Evolutionary conservation across 1,139 yeast species (phyloP).

Genomic region (Pichia sp.): DNA sequence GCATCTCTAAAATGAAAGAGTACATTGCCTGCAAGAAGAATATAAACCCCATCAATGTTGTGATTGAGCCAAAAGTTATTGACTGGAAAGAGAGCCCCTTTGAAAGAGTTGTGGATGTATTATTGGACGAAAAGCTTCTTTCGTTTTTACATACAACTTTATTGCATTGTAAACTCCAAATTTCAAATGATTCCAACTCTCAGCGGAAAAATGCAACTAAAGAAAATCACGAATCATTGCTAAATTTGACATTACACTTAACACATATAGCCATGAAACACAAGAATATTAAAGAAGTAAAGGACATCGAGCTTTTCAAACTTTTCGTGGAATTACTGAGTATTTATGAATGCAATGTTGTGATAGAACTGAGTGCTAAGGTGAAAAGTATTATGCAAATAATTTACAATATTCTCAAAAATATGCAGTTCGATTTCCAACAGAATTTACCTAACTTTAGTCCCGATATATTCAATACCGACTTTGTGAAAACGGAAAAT

Average conservation of each 20-base stretch:
- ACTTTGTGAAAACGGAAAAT: neutral
- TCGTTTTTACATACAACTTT: slow-evolving; percentile 49
- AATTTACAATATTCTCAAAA: slow-evolving; percentile 19
- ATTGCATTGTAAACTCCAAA: slow-evolving; percentile 34
- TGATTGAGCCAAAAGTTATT: slow-evolving; percentile 46
- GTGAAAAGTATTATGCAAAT: slow-evolving; percentile 40
- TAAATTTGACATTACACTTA: slow-evolving; percentile 61
- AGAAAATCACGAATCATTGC: slow-evolving; percentile 43
- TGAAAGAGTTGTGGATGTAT: slow-evolving; percentile 40
- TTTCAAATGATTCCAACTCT: slow-evolving; percentile 18
- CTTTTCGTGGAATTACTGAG: slow-evolving; percentile 30
- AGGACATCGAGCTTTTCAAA: slow-evolving; percentile 11
- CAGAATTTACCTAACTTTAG: slow-evolving; percentile 22
- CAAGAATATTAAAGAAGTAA: slow-evolving; percentile 16
- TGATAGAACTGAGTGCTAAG: slow-evolving; percentile 6
- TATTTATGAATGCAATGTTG: slow-evolving; percentile 4
- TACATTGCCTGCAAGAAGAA: slow-evolving; percentile 36
- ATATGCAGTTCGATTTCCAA: slow-evolving; percentile 18
- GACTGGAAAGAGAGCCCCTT: slow-evolving; percentile 36
- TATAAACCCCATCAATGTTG: slow-evolving; percentile 39
- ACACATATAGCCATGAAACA: slow-evolving; percentile 47
- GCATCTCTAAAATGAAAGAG: slow-evolving; percentile 49
- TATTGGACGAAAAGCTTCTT: slow-evolving; percentile 49
- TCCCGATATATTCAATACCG: slow-evolving; percentile 10
- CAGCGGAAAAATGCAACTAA: neutral